A percentile compares a stretch with the other conserved stretches of the same genome.
These are phyloP conservation scores for Moniliophthora roreri DNA, from an alignment of 1,284 basidiomycete genomes.

Conservation along the genomic window DNA sequence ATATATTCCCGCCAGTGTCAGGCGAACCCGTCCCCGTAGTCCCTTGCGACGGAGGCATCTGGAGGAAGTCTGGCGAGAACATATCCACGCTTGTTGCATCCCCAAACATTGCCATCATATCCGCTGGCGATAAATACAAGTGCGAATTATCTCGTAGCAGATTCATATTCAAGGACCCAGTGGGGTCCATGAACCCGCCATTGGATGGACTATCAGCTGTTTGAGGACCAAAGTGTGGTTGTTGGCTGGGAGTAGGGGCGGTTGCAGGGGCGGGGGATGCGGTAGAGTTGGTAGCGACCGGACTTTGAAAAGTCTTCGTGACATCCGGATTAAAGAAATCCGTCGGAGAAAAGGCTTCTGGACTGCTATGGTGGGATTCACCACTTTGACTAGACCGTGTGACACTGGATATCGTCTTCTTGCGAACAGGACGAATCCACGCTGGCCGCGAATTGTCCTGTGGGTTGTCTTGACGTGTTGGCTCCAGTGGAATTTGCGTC, in stretches of 20 bases:
- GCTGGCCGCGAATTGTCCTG: slow-evolving; percentile 65
- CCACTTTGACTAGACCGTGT: slow-evolving; percentile 30
- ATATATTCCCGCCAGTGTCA: too few relatives aligned
- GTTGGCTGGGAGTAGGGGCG: slow-evolving; percentile 11
- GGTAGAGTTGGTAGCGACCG: slow-evolving; percentile 13
- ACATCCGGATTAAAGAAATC: slow-evolving; percentile 51
- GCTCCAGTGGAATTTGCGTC: slow-evolving; percentile 83
- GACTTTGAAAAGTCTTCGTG: slow-evolving; percentile 4
- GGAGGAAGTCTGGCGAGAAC: too few relatives aligned
- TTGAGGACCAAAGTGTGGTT: too few relatives aligned
- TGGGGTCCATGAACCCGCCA: background rate
- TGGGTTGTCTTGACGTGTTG: slow-evolving; percentile 49
- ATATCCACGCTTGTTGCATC: slow-evolving; percentile 21
- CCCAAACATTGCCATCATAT: slow-evolving; percentile 45
- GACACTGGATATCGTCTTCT: slow-evolving; percentile 54
- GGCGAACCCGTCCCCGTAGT: too few relatives aligned
- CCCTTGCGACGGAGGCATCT: too few relatives aligned
- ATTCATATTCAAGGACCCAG: slow-evolving; percentile 24
- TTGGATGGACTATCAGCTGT: too few relatives aligned
- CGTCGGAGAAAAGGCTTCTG: slow-evolving; percentile 61
- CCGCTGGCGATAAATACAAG: slow-evolving; percentile 42
- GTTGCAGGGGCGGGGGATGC: slow-evolving; percentile 18
- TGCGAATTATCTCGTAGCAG: slow-evolving; percentile 38
- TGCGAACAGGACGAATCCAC: slow-evolving; percentile 85
- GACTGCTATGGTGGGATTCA: slow-evolving; percentile 40